Evolutionary conservation across 1,284 basidiomycete genomes (phyloP), one percentile per base, ranked within the genome.

Genomic region (Cerrena zonata): DNA sequence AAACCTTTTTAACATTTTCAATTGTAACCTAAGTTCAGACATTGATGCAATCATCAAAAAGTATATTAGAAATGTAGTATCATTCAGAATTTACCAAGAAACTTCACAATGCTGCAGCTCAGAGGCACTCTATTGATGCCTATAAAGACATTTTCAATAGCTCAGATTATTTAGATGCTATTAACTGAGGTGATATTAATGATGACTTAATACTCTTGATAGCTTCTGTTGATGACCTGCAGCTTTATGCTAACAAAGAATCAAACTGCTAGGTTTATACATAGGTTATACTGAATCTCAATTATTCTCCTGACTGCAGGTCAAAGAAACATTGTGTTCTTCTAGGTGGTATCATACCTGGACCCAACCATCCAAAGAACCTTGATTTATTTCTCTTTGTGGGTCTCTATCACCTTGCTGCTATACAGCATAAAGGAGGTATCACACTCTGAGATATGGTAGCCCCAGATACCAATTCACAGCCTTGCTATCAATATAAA

Each of bases 241-340:
- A 69, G 48, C 60, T 69, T 0, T 69, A 65, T 41, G 13, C 21
- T 1, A 46, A 46, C 36, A 66, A 65, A 47, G 7, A 22, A 2
- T 64, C 62, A 0, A 58, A 64, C 37, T 62, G 60, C 43, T 66
- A 62, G 63, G 59, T 66, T 1, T 62, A 56, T 18, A 60, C 65
- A 2, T 66, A 62, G 63, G 49, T 66, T 5, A 11, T 66, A 2
- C 21, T 63, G n/a, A n/a, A n/a, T n/a, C n/a, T n/a, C 5, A 52
- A 65, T 41, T 44, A 55, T 13, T 4, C 53, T 2, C 64, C 63
- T 2, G 52, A 53, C 18, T 1, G n/a, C 3, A 55, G 56, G 0
- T 66, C 64, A 50, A 63, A 63, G 51, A 63, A 65, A 42, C 26
- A 37, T 4, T 51, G 57, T 23, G 50, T 65, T 15, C 50, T 66